Evolutionary conservation across 2,329 filamentous ascomycete species (phyloP).

Genomic region (Blumeriella jaapii): DNA sequence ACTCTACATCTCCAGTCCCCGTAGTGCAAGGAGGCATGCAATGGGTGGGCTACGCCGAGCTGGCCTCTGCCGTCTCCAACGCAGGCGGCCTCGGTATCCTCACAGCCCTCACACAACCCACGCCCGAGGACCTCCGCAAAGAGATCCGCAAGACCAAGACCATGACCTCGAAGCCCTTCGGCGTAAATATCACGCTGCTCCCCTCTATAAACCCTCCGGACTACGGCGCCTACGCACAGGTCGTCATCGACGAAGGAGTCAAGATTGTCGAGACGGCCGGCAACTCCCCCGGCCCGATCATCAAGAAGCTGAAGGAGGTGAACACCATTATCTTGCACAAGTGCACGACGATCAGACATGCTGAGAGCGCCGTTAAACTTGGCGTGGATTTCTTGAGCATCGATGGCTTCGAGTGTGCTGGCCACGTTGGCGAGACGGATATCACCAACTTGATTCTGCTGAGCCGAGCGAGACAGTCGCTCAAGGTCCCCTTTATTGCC

Average conservation of each 20-base stretch:
- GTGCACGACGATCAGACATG: constrained; percentile 92
- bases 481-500: constrained; percentile 85
- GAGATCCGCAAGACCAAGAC: constrained; percentile 81
- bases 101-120: constrained; percentile 84
- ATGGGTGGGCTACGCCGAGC: constrained; percentile 72
- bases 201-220: constrained; percentile 83
- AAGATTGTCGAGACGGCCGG: constrained; percentile 87
- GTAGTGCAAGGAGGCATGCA: constrained; percentile 82
- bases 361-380: constrained; percentile 80
- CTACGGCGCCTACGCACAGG: constrained; percentile 84
- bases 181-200: constrained; percentile 88
- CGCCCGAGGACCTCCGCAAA: constrained; percentile 80
- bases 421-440: constrained; percentile 74
- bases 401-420: constrained; percentile 95
- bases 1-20: constrained; percentile 61
- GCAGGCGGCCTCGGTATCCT: constrained; percentile 75
- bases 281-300: constrained; percentile 83
- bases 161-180: constrained; percentile 73
- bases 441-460: constrained; percentile 88
- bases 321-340: constrained; percentile 82
- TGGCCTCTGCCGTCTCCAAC: constrained; percentile 66
- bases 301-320: constrained; percentile 73
- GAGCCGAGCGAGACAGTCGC: constrained; percentile 68
- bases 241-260: constrained; percentile 87
- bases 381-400: constrained; percentile 96